Evolutionary conservation across 2,329 filamentous ascomycete species (phyloP).

Genomic region (Xylariaceae sp.): DNA sequence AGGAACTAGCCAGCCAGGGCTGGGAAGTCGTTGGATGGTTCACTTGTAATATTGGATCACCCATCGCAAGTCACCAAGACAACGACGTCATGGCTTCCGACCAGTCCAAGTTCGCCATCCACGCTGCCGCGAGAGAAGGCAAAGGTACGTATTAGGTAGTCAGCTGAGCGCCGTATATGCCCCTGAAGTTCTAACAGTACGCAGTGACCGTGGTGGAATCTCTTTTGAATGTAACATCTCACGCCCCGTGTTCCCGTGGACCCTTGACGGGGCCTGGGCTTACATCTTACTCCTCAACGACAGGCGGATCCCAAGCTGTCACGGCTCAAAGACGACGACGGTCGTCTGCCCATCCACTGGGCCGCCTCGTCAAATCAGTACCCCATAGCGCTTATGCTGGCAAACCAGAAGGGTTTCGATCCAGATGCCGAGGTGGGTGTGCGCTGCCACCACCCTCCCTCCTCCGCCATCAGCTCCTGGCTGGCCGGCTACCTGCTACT

Average conservation of each 20-base stretch:
- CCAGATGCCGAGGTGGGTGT: conserved; percentile 67
- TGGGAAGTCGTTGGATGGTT: too few species aligned
- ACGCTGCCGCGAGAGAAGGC: conserved; percentile 80
- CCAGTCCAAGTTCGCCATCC: conserved; percentile 67
- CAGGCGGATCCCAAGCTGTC: conserved; percentile 76
- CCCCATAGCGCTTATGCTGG: conserved; percentile 65
- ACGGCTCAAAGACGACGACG: conserved; percentile 68
- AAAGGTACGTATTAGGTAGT: conserved; percentile 60
- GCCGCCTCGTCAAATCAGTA: conserved; percentile 76
- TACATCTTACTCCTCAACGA: conserved; percentile 11
- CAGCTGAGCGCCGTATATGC: too few species aligned
- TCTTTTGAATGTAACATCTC: conserved; percentile 53
- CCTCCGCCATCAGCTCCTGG: background rate
- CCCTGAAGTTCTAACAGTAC: background rate
- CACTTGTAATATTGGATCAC: too few species aligned
- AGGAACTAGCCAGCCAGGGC: too few species aligned
- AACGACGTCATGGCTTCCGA: conserved; percentile 26
- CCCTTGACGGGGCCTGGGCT: background rate
- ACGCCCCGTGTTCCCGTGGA: too few species aligned
- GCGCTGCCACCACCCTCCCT: background rate
- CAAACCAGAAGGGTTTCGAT: conserved; percentile 68
- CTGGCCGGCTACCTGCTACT: too few species aligned
- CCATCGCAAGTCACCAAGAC: background rate
- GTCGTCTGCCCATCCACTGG: conserved; percentile 90
- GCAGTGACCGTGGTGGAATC: conserved; percentile 68